A percentile compares a stretch with the other conserved stretches of the same genome.
Evolutionary conservation across 225 moss, liverwort and hornwort species (phyloP).

Genomic region (Ulota crispa): DNA sequence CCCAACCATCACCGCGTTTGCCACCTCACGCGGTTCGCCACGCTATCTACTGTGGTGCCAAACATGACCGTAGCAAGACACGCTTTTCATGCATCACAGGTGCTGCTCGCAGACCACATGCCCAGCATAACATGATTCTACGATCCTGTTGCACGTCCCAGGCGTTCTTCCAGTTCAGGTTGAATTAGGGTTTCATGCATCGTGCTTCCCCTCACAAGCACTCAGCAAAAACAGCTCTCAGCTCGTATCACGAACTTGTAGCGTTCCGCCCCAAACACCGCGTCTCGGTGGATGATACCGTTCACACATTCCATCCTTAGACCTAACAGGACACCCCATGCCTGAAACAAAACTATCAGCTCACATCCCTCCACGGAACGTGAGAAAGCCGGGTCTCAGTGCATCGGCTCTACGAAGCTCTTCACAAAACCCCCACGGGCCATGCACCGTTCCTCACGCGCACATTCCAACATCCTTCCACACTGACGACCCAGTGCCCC

Average conservation of each 20-base stretch:
- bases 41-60: background rate
- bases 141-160: background rate
- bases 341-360: background rate
- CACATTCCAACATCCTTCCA: background rate
- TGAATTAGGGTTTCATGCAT: background rate
- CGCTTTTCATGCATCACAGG: background rate
- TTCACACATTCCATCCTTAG: background rate
- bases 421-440: constrained; percentile 27
- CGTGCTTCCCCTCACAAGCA: background rate
- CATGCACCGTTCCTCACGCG: background rate
- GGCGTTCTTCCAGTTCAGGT: background rate
- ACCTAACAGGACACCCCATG: background rate
- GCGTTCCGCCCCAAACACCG: background rate
- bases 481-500: too few species aligned
- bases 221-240: background rate
- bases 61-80: background rate
- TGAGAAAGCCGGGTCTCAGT: constrained; percentile 3
- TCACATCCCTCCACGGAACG: rapidly evolving
- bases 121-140: background rate
- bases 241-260: background rate
- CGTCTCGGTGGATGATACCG: background rate
- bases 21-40: background rate
- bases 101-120: background rate
- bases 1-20: too few species aligned
- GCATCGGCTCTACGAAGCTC: constrained; percentile 48